Base-by-base conservation (phyloP, 2,329 filamentous ascomycete species). In the Alternaria brassicae region DNA sequence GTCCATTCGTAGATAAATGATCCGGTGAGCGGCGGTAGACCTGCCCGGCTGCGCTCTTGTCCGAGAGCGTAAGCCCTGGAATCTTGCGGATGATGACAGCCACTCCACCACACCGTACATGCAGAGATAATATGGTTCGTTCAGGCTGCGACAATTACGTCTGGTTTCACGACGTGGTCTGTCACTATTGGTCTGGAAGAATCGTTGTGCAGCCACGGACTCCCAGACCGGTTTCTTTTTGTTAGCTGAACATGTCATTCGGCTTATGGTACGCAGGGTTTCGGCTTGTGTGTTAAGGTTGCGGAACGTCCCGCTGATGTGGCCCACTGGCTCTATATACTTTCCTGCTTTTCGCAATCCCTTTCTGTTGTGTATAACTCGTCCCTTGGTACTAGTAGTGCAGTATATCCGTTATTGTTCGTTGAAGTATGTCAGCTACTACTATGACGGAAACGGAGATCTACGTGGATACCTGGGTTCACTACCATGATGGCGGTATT, bases 401-500 rank as follows among this genome's bases (percentile, higher is more conserved):
- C 15, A 30, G 27, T n/a, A 50, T 19, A 28, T 32, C 10, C 15
- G 23, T 27, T 15, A 41, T 34, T 23, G 7, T 23, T 52, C 5
- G 12, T n/a, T n/a, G n/a, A 32, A 58, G 3, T 19, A 61, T 69
- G 62, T 62, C 65, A 13, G 50, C 48, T 9, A 69, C 52, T 7
- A 70, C 55, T 3, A 53, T 53, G 30, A 53, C 56, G 27, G 44
- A 23, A 19, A 65, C 60, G 10, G 25, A 66, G 28, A 65, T 53
- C 3, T 21, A 64, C 47, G 50, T 62, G 6, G 57, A 62, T 30
- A 56, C 53, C 4, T 74, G 68, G 62, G 69, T 74, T 0, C 65
- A 74, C 36, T 75, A 74, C 53, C 71, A 75, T 17, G 72, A 75
- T 60, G 72, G 73, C 23, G 72, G 72, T 1, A 53, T 70, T 5